These are phyloP conservation scores for Hanseniaspora occidentalis DNA, from an alignment of 805 yeast species.

Conservation along the genomic window DNA sequence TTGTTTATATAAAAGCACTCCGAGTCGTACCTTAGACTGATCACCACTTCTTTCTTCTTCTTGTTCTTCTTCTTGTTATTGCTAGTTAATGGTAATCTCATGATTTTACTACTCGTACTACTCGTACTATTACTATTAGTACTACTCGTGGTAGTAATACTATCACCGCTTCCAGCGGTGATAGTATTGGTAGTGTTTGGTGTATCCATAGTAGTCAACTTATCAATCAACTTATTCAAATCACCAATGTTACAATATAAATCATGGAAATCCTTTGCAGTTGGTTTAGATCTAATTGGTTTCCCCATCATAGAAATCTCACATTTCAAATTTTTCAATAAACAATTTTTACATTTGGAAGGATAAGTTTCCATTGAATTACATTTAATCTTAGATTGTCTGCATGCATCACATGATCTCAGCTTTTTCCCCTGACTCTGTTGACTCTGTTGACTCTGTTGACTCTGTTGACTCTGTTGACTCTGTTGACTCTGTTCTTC, in stretches of 20 bases:
- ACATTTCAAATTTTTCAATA: conserved; percentile 38
- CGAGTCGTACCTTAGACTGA: conserved; percentile 6
- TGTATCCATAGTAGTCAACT: too few relatives aligned
- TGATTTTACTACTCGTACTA: not conserved
- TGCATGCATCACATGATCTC: conserved; percentile 48
- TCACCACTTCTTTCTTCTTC: not conserved
- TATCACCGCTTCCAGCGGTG: too few relatives aligned
- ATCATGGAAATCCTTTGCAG: conserved; percentile 27
- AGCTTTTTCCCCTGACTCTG: conserved; percentile 16
- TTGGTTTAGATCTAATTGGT: conserved; percentile 27
- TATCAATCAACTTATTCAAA: not conserved
- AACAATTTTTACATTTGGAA: conserved; percentile 44
- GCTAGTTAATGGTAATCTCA: not conserved
- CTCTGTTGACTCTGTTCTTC: not conserved
- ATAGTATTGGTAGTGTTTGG: too few relatives aligned
- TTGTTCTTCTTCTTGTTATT: too few relatives aligned
- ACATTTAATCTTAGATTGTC: conserved; percentile 56
- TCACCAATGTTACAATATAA: conserved; percentile 20
- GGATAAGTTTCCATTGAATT: conserved; percentile 43
- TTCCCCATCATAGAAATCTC: conserved; percentile 43
- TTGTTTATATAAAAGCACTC: conserved; percentile 11
- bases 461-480: not conserved
- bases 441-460: not conserved
- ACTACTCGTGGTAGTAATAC: too few relatives aligned
- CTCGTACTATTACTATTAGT: not conserved